These are phyloP conservation scores for Primulina eburnea DNA, from an alignment of 257 asterid genomes.

Conservation along the genomic window DNA sequence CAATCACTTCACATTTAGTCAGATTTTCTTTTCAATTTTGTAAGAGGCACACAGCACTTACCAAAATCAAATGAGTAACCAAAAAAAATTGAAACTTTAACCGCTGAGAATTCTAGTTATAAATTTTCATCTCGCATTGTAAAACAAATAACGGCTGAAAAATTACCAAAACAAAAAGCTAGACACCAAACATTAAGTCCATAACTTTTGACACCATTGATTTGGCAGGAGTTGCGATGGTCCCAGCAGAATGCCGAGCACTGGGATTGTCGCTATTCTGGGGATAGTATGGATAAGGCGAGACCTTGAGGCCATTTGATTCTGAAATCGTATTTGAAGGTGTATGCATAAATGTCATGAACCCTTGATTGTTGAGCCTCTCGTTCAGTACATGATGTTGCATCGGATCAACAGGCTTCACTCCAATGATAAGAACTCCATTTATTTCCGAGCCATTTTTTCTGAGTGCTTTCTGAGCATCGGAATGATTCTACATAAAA, in stretches of 20 bases:
- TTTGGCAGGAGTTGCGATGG: constrained; percentile 85
- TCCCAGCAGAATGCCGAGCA: constrained; percentile 51
- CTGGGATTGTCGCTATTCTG: constrained; percentile 53
- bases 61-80: background rate
- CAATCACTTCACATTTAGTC: background rate
- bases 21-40: too few species aligned
- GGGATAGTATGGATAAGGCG: constrained; percentile 56
- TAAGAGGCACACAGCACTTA: background rate
- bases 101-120: background rate
- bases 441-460: constrained; percentile 79
- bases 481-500: constrained; percentile 64
- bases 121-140: background rate
- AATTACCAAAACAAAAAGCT: background rate
- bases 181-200: constrained; percentile 95
- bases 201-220: constrained; percentile 80
- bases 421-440: constrained; percentile 90
- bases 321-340: constrained; percentile 49
- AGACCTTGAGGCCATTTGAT: constrained; percentile 46
- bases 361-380: constrained; percentile 71
- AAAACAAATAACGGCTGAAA: background rate
- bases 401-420: constrained; percentile 80
- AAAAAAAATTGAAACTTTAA: too few species aligned
- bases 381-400: constrained; percentile 71
- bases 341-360: constrained; percentile 66
- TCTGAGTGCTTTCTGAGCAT: constrained; percentile 85